Evolutionary conservation across 225 moss, liverwort and hornwort genomes (phyloP).

Genomic region (Lunularia cruciata): DNA sequence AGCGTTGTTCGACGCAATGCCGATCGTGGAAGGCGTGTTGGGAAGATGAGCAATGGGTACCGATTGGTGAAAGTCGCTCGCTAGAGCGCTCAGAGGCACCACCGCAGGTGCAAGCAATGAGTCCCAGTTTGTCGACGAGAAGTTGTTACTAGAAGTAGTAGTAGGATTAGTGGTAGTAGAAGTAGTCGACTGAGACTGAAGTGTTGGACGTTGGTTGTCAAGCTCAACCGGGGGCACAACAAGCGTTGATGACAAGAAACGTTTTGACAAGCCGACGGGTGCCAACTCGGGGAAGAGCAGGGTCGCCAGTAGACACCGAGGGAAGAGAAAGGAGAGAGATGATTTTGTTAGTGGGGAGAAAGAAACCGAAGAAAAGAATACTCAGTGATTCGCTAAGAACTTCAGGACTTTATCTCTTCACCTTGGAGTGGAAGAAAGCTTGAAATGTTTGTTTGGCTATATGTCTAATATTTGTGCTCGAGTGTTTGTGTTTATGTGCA

Average conservation of each 20-base stretch:
- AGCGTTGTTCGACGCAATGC: conserved; percentile 33
- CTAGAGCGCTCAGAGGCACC: conserved; percentile 13
- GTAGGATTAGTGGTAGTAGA: background rate
- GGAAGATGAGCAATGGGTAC: conserved; percentile 33
- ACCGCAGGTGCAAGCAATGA: conserved; percentile 18
- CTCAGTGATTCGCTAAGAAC: too few species aligned
- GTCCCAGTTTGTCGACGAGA: conserved; percentile 22
- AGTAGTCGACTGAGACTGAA: background rate
- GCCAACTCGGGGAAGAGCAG: conserved; percentile 24
- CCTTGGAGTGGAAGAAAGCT: too few species aligned
- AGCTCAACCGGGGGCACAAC: conserved; percentile 1
- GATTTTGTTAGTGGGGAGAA: too few species aligned
- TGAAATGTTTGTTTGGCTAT: too few species aligned
- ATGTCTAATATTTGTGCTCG: too few species aligned
- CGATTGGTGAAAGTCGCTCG: conserved; percentile 19
- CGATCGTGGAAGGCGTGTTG: conserved; percentile 30
- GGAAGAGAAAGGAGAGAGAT: background rate
- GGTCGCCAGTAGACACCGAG: conserved; percentile 22
- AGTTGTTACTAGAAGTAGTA: background rate
- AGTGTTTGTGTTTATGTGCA: too few species aligned
- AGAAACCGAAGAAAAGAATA: too few species aligned
- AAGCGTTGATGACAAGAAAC: conserved; percentile 18
- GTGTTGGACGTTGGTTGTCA: background rate
- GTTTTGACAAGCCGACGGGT: conserved; percentile 12
- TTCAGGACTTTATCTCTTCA: too few species aligned